Base-by-base conservation (phyloP, 2,329 filamentous ascomycete genomes). In the Monosporascus sp. region DNA sequence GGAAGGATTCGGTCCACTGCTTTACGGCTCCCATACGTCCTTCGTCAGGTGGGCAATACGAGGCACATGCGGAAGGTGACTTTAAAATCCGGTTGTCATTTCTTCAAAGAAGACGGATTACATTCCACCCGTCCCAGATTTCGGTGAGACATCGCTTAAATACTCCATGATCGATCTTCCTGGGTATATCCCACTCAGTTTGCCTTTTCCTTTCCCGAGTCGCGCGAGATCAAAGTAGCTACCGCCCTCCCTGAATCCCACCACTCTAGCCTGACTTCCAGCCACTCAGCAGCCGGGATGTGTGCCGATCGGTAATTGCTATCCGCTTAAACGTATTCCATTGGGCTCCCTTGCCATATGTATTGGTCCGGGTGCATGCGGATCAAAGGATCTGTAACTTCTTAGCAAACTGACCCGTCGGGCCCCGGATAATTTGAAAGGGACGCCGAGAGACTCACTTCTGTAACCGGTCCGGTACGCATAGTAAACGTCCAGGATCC, bases 281-380 rank as follows among this genome's bases (percentile, higher is more conserved):
- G 44, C 24, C 34, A 45, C 14, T 31, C 26, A n/a, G 16, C 26
- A 22, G 14, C 48, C 40, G 9, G 45, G 6, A n/a, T 40, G 20
- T 1, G 5, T 14, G 40, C 22, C 19, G 3, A 20, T 14, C 19
- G n/a, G 11, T 9, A 9, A 34, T 27, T 41, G 19, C 16, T 48
- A 17, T 38, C 19, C 16, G n/a, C n/a, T 61, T 44, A 67, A 36
- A 66, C 49, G 56, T 60, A 68, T 49, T 64, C 64, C 46, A 66
- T 52, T 20, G 65, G 48, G 38, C 61, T 64, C 22, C 63, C 65
- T 45, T 62, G 59, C 65, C 65, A 67, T 37, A 68, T 63, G 46
- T 65, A 52, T 20, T 61, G 60, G 38, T 68, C 62, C 9, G 66
- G 66, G 37, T 66, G 55, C 19, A 53, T 54, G 41, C 66, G 61